Evolutionary conservation across 2,329 filamentous ascomycete species (phyloP), one percentile per base, ranked within the genome.

Genomic region (Clonostachys chloroleuca): DNA sequence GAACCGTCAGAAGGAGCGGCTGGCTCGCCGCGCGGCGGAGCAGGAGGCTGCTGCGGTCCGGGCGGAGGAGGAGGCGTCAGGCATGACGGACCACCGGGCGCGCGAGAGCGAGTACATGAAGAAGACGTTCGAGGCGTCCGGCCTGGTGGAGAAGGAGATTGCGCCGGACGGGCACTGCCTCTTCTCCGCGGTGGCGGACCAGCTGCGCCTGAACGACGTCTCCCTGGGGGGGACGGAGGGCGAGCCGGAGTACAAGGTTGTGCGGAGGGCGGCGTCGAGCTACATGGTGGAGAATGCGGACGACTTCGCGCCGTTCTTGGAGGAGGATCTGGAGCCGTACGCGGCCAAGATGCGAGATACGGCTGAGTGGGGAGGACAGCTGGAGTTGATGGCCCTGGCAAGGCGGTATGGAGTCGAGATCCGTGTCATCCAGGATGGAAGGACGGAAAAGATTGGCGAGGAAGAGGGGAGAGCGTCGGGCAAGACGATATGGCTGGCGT

Each of bases 351-450:
- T 99, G 50, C 73, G 84, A 52, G 83, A 94, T 49, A 96, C 92
- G 43, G 92, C 89, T 0, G 92, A 96, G 68, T 99, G 94, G 94
- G 94, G 94, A 44, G 94, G 94, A 0, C 89, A 97, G 72, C 68
- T 96, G 52, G 94, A 99, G 73, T 68, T 99, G 47, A 75, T 85
- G 64, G 94, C 94, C 20, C 75, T 99, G 62, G 88, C 92, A 44
- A 84, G 82, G 62, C 82, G 81, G 47, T 97, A 95, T 58, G 81
- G 80, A 4, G 82, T 94, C 12, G 81, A 86, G 59, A 92, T 97
- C 52, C 83, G 85, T 59, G 87, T 99, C 12, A 72, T 99, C 52
- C 92, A 96, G 59, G 87, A 92, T 62, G 90, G 91, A 5, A 73
- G 84, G 47, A 83, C 88, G 48, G 89, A 95, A 63, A 85, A 80